These are phyloP conservation scores for Trichoderma lentiforme DNA, from an alignment of 2,329 filamentous ascomycete species.

Conservation along the genomic window DNA sequence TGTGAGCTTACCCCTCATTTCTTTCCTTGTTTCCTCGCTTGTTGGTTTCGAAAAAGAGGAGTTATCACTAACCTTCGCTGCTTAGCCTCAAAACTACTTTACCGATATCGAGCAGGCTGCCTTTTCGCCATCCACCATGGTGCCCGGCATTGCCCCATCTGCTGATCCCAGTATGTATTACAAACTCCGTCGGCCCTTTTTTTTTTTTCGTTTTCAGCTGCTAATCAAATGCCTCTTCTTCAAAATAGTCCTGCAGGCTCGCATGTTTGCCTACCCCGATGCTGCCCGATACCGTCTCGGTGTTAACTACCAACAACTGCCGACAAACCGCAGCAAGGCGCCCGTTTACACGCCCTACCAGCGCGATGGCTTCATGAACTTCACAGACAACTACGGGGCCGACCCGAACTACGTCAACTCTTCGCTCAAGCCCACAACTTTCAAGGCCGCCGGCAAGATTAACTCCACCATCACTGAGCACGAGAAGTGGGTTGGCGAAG, in stretches of 20 bases:
- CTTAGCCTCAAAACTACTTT: slow-evolving; percentile 48
- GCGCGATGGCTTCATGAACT: slow-evolving; percentile 27
- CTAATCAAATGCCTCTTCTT: not conserved
- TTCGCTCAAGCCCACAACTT: slow-evolving; percentile 26
- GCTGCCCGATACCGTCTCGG: slow-evolving; percentile 52
- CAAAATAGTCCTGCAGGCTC: slow-evolving; percentile 40
- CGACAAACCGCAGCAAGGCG: slow-evolving; percentile 26
- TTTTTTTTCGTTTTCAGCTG: not conserved
- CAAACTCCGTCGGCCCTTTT: not conserved
- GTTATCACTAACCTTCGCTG: not conserved
- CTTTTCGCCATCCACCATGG: slow-evolving; percentile 49
- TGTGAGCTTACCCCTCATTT: slow-evolving; percentile 39
- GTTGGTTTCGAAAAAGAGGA: not conserved
- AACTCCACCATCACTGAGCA: slow-evolving; percentile 23
- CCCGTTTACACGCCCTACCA: slow-evolving; percentile 22
- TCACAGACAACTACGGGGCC: slow-evolving; percentile 26
- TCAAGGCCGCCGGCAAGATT: not conserved
- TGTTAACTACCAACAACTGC: slow-evolving; percentile 49
- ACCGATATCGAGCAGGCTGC: slow-evolving; percentile 50
- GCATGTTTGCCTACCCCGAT: slow-evolving; percentile 49
- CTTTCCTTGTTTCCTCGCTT: not conserved
- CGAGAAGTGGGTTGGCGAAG: slow-evolving; percentile 52
- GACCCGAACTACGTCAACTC: slow-evolving; percentile 27
- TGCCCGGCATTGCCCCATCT: slow-evolving; percentile 48
- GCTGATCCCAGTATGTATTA: slow-evolving; percentile 38